Conservation (phyloP, 768 basidiomycete genomes). For the Coprinopsis sp. region DNA sequence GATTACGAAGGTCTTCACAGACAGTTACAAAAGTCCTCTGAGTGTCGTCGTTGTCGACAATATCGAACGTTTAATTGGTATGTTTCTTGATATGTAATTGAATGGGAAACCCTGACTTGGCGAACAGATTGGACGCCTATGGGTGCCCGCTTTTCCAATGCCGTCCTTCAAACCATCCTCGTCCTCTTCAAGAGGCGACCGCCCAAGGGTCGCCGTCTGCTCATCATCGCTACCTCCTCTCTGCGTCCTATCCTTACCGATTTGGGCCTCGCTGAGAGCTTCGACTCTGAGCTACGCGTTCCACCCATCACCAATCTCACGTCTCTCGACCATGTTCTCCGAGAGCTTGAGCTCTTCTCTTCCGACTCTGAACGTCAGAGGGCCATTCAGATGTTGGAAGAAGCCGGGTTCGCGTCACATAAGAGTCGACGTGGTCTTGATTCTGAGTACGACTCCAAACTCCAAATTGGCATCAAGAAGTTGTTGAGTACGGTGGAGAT, state of each 20-base stretch:
- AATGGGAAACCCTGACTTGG: not conserved
- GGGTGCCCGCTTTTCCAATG: slow-evolving; percentile 94
- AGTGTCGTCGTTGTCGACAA: slow-evolving; percentile 96
- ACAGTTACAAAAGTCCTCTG: slow-evolving; percentile 95
- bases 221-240: slow-evolving; percentile 91
- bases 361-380: slow-evolving; percentile 47
- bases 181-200: slow-evolving; percentile 87
- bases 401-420: slow-evolving; percentile 65
- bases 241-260: slow-evolving; percentile 81
- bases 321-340: slow-evolving; percentile 71
- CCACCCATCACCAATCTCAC: slow-evolving; percentile 72
- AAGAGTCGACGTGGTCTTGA: slow-evolving; percentile 32
- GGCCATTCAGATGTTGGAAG: slow-evolving; percentile 61
- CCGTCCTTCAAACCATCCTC: slow-evolving; percentile 84
- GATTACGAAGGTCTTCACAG: slow-evolving; percentile 88
- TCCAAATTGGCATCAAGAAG: slow-evolving; percentile 93
- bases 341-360: slow-evolving; percentile 74
- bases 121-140: slow-evolving; percentile 89
- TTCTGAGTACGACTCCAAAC: slow-evolving; percentile 33
- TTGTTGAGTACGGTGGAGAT: slow-evolving; percentile 89
- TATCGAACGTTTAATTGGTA: slow-evolving; percentile 88
- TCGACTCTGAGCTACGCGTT: slow-evolving; percentile 83
- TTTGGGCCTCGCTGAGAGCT: slow-evolving; percentile 82
- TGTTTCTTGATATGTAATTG: not conserved
- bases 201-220: slow-evolving; percentile 91